Conservation (phyloP, 371 early-diverging fungal species). For the Mortierella sp. region DNA sequence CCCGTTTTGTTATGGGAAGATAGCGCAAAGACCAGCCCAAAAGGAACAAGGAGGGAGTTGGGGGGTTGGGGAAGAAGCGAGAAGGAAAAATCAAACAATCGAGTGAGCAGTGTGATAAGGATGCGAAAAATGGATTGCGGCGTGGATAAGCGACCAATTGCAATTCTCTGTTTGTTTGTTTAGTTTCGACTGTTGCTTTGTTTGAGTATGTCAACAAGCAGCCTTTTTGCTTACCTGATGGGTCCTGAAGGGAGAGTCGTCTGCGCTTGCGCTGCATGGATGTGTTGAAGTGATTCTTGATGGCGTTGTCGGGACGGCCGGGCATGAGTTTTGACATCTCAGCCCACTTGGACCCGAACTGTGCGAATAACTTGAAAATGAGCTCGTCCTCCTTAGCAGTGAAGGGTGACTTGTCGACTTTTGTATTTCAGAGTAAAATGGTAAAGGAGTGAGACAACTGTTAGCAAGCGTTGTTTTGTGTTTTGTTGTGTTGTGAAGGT, state of each 20-base stretch:
- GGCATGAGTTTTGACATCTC: too few relatives aligned
- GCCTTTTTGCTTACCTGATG: conserved; percentile 27
- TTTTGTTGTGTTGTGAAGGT: background rate
- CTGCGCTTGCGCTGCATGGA: conserved; percentile 58
- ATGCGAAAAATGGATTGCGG: background rate
- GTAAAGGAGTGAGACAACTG: background rate
- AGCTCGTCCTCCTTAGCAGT: conserved; percentile 50
- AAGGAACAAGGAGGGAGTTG: background rate
- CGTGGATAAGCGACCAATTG: background rate
- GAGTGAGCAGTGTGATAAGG: background rate
- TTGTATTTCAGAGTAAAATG: background rate
- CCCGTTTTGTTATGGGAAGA: background rate
- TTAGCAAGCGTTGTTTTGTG: background rate
- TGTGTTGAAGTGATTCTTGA: conserved; percentile 59
- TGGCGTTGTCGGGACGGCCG: conserved; percentile 58
- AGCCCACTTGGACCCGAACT: conserved; percentile 57
- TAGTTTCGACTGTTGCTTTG: background rate
- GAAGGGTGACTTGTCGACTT: conserved; percentile 56
- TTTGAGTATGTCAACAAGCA: background rate
- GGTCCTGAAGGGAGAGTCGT: conserved; percentile 39
- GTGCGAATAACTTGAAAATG: conserved; percentile 47
- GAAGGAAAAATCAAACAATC: background rate
- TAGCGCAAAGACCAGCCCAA: background rate
- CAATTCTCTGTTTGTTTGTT: background rate
- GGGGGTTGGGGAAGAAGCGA: background rate